Evolutionary conservation across 805 yeast genomes (phyloP).

Genomic region (Lachancea fermentati): DNA sequence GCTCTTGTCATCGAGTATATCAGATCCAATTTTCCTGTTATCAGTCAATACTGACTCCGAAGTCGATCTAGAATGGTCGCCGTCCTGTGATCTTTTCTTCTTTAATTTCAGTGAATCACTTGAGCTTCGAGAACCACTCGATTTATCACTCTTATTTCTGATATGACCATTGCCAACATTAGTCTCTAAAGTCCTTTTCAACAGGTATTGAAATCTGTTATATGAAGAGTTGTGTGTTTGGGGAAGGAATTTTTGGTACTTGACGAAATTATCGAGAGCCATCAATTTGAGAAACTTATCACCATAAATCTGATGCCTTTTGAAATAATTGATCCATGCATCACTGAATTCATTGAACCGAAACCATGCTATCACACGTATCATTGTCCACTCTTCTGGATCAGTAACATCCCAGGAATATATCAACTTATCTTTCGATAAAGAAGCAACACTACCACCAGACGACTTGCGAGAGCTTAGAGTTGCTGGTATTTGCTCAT

Average conservation of each 20-base stretch:
- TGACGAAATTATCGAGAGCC: conserved; percentile 56
- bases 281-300: conserved; percentile 59
- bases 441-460: conserved; percentile 19
- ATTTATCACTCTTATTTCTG: conserved; percentile 20
- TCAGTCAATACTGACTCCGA: conserved; percentile 25
- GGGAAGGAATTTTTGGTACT: conserved; percentile 36
- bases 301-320: conserved; percentile 51
- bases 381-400: conserved; percentile 65
- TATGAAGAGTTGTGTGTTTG: conserved; percentile 47
- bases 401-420: conserved; percentile 46
- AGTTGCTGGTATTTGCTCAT: background rate
- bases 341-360: conserved; percentile 61
- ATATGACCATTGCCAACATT: conserved; percentile 28
- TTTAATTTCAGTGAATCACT: conserved; percentile 25
- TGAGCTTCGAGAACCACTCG: conserved; percentile 22
- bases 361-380: conserved; percentile 65
- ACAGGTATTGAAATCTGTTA: conserved; percentile 49
- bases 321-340: conserved; percentile 67
- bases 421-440: conserved; percentile 26
- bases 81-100: conserved; percentile 11
- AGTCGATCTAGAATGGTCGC: conserved; percentile 20
- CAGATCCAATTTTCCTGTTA: conserved; percentile 1
- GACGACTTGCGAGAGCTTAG: conserved; percentile 22
- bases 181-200: conserved; percentile 41
- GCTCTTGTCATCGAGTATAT: conserved; percentile 7